A percentile compares a stretch with the other conserved stretches of the same genome.
These are phyloP conservation scores for Colletotrichum truncatum DNA, from an alignment of 2,329 filamentous ascomycete genomes.

Conservation along the genomic window DNA sequence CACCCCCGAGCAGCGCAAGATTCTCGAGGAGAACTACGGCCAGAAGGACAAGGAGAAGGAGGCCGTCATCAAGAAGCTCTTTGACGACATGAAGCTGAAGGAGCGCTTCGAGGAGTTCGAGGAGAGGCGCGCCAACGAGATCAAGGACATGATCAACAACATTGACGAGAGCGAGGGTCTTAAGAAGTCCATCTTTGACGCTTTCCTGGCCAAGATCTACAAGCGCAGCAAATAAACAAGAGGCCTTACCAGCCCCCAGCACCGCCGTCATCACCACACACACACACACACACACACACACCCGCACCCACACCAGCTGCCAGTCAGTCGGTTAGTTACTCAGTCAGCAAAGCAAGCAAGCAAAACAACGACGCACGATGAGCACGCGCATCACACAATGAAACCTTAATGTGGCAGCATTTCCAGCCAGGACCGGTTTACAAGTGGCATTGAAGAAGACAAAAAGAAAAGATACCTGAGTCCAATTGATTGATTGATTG, in stretches of 20 bases:
- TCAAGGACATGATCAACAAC: constrained; percentile 77
- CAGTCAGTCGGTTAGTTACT: too few species aligned
- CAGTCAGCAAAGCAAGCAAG: too few species aligned
- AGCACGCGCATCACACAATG: not conserved
- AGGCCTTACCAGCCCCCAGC: not conserved
- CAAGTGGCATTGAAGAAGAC: not conserved
- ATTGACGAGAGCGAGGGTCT: constrained; percentile 89
- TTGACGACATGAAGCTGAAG: constrained; percentile 85
- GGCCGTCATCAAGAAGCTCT: constrained; percentile 87
- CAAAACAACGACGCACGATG: not conserved
- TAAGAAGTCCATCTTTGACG: constrained; percentile 89
- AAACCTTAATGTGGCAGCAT: not conserved
- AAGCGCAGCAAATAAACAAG: constrained; percentile 86
- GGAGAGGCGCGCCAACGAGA: constrained; percentile 83
- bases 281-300: too few species aligned
- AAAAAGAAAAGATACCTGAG: constrained; percentile 27
- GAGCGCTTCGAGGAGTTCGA: constrained; percentile 88
- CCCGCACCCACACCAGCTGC: too few species aligned
- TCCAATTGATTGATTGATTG: constrained; percentile 15
- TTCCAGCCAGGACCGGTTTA: not conserved
- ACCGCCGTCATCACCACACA: not conserved
- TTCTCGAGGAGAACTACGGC: constrained; percentile 94
- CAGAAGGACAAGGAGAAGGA: constrained; percentile 88
- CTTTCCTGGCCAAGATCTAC: constrained; percentile 96
- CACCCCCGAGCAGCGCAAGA: constrained; percentile 84